Conservation (phyloP, 2,329 filamentous ascomycete genomes). For the Fusarium xylarioides region DNA sequence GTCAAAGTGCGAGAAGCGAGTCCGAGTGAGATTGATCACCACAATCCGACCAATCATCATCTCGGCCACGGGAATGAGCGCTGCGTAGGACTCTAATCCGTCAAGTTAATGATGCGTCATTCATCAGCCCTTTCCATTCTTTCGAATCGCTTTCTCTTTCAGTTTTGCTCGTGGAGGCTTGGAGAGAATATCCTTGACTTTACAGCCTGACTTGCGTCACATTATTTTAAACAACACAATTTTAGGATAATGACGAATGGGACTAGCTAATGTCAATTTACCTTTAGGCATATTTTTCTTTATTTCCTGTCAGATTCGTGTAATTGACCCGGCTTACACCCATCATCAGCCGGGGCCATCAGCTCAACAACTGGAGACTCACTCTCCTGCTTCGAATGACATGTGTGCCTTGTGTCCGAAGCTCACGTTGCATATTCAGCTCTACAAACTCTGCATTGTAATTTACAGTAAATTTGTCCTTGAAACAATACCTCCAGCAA, state of each 20-base stretch:
- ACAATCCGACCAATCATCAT: conserved; percentile 1
- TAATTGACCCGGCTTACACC: background rate
- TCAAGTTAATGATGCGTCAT: background rate
- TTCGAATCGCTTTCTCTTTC: conserved; percentile 2
- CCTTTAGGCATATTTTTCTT: background rate
- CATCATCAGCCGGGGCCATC: background rate
- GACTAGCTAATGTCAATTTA: background rate
- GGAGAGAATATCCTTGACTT: background rate
- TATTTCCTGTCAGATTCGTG: background rate
- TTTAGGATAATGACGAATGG: background rate
- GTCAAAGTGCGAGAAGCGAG: conserved; percentile 18
- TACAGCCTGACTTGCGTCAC: conserved; percentile 1
- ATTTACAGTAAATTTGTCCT: background rate
- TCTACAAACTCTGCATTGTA: background rate
- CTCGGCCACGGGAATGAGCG: background rate
- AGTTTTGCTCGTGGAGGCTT: background rate
- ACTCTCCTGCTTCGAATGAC: background rate
- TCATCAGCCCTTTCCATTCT: background rate
- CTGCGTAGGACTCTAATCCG: background rate
- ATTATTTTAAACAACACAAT: background rate
- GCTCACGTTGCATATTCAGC: background rate
- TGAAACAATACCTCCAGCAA: background rate
- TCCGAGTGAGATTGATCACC: conserved; percentile 5
- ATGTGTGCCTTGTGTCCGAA: background rate
- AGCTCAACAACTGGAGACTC: background rate